These are phyloP conservation scores for Ganoderma lingzhi DNA, from an alignment of 1,284 basidiomycete species.

Conservation along the genomic window DNA sequence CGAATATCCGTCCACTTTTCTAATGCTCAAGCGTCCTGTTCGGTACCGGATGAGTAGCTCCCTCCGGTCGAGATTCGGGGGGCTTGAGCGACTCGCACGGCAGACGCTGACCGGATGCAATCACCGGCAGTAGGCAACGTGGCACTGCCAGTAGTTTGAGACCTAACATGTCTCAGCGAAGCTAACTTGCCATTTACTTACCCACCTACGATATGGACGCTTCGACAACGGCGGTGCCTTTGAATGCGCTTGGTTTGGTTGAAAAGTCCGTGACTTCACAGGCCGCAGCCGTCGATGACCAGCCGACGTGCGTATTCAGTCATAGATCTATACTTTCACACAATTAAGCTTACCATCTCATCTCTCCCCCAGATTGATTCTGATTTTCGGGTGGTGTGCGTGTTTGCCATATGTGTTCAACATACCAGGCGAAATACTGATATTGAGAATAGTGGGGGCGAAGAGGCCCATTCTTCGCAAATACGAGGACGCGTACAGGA, in stretches of 20 bases:
- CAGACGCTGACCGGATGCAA: not conserved
- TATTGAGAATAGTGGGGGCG: slow-evolving; percentile 18
- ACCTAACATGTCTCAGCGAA: not conserved
- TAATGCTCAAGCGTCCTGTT: no score
- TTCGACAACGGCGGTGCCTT: not conserved
- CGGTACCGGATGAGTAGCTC: no score
- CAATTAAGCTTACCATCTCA: no score
- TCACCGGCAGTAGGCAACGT: not conserved
- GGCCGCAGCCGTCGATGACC: not conserved
- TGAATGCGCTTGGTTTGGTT: not conserved
- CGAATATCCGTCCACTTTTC: no score
- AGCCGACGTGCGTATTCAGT: slow-evolving; percentile 15
- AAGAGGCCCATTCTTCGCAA: slow-evolving; percentile 19
- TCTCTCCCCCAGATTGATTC: slow-evolving; percentile 8
- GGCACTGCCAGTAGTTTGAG: not conserved
- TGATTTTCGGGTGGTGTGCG: slow-evolving; percentile 26
- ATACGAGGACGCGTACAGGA: slow-evolving; percentile 20
- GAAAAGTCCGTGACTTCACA: not conserved
- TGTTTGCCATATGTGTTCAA: not conserved
- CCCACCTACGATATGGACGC: not conserved
- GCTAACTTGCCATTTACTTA: not conserved
- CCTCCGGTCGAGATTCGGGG: no score
- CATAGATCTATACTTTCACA: not conserved
- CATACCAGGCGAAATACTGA: not conserved
- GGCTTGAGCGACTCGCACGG: no score